phyloP scores from a whole-genome alignment of 2,329 filamentous ascomycete genomes.

The Cladosporium sp. region DNA sequence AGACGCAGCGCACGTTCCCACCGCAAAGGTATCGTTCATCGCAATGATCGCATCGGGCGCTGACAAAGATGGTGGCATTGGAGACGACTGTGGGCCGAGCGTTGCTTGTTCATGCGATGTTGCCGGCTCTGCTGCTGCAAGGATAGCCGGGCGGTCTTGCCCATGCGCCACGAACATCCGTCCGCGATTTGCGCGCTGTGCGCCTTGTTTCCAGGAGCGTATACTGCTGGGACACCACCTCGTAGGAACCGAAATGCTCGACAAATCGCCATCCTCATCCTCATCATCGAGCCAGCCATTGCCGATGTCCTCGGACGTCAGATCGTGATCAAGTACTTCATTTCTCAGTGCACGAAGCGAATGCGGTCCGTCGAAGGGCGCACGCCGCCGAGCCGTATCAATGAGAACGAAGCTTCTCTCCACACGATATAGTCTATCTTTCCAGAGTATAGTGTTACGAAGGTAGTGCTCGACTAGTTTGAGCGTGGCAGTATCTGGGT shows the following conservation, averaged over 20 bases:
- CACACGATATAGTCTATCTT: background rate
- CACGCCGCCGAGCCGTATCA: background rate
- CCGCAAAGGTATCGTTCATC: constrained; percentile 5
- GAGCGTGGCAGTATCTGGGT: background rate
- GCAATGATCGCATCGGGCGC: background rate
- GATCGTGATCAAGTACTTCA: background rate
- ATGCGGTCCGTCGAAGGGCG: background rate
- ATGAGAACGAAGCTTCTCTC: background rate
- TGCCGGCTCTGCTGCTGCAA: background rate
- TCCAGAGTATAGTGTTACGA: background rate
- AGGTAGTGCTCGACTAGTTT: background rate
- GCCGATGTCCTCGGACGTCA: too few species aligned
- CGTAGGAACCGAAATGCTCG: background rate
- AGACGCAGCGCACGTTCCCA: background rate
- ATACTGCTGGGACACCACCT: background rate
- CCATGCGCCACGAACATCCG: too few species aligned
- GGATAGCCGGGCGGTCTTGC: background rate
- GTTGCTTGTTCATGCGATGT: too few species aligned
- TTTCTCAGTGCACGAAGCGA: background rate
- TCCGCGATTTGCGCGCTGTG: background rate
- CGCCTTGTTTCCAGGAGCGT: background rate
- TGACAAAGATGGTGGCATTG: background rate
- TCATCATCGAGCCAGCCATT: too few species aligned
- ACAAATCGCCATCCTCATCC: background rate
- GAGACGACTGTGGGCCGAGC: too few species aligned